A percentile compares a stretch with the other conserved stretches of the same genome.
Evolutionary conservation across 2,329 filamentous ascomycete species (phyloP).

Genomic region (Claviceps digitariae): DNA sequence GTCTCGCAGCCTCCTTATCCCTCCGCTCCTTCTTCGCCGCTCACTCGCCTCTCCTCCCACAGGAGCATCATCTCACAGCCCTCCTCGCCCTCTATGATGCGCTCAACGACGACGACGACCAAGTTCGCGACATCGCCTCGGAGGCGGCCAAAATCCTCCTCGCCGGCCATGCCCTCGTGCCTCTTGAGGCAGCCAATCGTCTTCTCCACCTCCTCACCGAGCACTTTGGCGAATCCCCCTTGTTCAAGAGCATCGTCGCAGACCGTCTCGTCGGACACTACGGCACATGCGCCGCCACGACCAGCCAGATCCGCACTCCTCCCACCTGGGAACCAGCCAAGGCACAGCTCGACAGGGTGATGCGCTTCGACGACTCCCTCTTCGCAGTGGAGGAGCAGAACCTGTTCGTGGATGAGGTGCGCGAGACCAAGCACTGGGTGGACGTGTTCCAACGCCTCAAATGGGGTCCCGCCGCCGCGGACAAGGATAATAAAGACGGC

Average conservation of each 20-base stretch:
- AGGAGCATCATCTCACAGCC: constrained; percentile 33
- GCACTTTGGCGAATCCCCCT: constrained; percentile 19
- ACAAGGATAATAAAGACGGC: neutral
- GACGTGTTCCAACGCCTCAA: constrained; percentile 26
- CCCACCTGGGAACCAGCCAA: constrained; percentile 16
- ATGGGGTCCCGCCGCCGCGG: constrained; percentile 2
- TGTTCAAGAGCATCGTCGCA: constrained; percentile 28
- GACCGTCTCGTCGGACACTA: constrained; percentile 25
- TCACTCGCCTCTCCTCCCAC: constrained; percentile 10
- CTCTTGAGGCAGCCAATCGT: constrained; percentile 31
- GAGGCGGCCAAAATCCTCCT: constrained; percentile 34
- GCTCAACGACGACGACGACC: constrained; percentile 84
- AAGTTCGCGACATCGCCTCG: constrained; percentile 58
- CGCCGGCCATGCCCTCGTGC: constrained; percentile 29
- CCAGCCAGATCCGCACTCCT: neutral
- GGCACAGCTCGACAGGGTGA: constrained; percentile 28
- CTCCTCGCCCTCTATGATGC: constrained; percentile 59
- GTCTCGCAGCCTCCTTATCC: constrained; percentile 44
- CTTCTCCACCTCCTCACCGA: constrained; percentile 30
- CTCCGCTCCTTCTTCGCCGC: constrained; percentile 35
- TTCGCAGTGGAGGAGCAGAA: constrained; percentile 91
- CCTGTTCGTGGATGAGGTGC: constrained; percentile 73
- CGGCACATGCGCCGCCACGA: constrained; percentile 6
- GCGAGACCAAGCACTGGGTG: constrained; percentile 60
- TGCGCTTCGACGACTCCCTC: constrained; percentile 50